A percentile compares a stretch with the other conserved stretches of the same genome.
These are phyloP conservation scores for Xanthoconium purpureum DNA, from an alignment of 768 basidiomycete genomes.

Conservation along the genomic window DNA sequence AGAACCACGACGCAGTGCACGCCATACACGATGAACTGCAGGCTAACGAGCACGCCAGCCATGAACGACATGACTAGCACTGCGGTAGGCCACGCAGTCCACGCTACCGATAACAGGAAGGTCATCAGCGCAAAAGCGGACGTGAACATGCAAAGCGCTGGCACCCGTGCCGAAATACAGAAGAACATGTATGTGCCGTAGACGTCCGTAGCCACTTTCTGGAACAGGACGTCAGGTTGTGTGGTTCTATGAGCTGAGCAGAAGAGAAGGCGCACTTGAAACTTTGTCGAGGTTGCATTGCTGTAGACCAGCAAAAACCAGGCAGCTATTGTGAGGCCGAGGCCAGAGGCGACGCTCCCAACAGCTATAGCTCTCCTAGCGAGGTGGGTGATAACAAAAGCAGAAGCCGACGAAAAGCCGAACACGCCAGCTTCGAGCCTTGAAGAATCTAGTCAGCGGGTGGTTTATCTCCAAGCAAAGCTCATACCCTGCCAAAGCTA, in stretches of 20 bases:
- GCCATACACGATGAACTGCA: constrained; percentile 67
- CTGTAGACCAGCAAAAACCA: constrained; percentile 68
- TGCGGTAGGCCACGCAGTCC: constrained; percentile 58
- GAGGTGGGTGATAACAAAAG: constrained; percentile 48
- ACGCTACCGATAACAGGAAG: constrained; percentile 62
- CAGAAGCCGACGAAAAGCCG: constrained; percentile 51
- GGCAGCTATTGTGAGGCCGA: constrained; percentile 60
- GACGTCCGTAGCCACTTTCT: constrained; percentile 46
- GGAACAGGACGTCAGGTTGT: not conserved
- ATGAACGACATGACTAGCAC: constrained; percentile 57
- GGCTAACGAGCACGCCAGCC: constrained; percentile 54
- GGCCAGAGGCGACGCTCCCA: constrained; percentile 56
- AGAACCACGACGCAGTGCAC: constrained; percentile 25
- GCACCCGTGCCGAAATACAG: constrained; percentile 61
- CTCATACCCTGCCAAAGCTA: constrained; percentile 57
- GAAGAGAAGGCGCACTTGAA: constrained; percentile 44
- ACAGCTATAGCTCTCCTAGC: constrained; percentile 53
- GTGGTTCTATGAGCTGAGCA: too few relatives aligned
- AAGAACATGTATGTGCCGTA: constrained; percentile 67
- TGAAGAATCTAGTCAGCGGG: constrained; percentile 1
- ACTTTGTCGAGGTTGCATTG: constrained; percentile 48
- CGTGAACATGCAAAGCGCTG: constrained; percentile 56
- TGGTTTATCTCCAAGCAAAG: not conserved
- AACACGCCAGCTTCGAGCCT: constrained; percentile 58
- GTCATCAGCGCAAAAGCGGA: constrained; percentile 55